Evolutionary conservation across 768 basidiomycete species (phyloP).

Genomic region (Kondoa malvinella): DNA sequence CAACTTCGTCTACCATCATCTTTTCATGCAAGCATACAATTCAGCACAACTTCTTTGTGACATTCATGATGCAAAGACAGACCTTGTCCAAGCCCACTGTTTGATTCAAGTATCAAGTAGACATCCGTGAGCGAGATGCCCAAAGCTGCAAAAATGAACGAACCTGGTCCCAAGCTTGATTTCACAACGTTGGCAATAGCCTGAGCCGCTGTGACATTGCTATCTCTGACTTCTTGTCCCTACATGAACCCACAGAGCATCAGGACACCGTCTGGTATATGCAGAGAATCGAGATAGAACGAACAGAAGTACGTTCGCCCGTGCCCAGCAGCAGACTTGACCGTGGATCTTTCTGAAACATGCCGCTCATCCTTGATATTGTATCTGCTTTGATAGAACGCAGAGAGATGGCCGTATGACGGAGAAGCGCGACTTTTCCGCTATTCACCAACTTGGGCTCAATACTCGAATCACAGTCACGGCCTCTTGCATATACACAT

Average conservation of each 20-base stretch:
- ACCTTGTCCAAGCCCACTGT: conserved; percentile 4
- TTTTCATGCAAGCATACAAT: conserved; percentile 84
- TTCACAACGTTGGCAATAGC: conserved; percentile 93
- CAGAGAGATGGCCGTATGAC: too few species aligned
- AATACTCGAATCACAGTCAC: too few species aligned
- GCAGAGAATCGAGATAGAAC: conserved; percentile 69
- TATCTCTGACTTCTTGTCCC: conserved; percentile 2
- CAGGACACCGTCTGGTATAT: conserved; percentile 37
- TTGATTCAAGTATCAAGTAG: not conserved
- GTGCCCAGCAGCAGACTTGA: conserved; percentile 34
- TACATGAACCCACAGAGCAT: conserved; percentile 8
- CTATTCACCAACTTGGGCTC: too few species aligned
- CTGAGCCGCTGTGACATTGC: conserved; percentile 3
- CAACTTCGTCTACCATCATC: conserved; percentile 36
- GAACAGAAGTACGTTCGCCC: conserved; percentile 86
- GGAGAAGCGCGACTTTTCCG: too few species aligned
- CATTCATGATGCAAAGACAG: conserved; percentile 4
- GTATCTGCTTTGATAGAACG: too few species aligned
- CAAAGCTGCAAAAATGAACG: conserved; percentile 56
- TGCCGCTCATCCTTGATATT: conserved; percentile 32
- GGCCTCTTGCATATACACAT: too few species aligned
- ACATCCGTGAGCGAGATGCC: not conserved
- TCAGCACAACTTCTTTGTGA: conserved; percentile 23
- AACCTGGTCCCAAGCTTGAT: conserved; percentile 85
- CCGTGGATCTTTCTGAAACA: conserved; percentile 75